These are phyloP conservation scores for Porpolomopsis calyptriformis DNA, from an alignment of 768 basidiomycete genomes.

Conservation along the genomic window DNA sequence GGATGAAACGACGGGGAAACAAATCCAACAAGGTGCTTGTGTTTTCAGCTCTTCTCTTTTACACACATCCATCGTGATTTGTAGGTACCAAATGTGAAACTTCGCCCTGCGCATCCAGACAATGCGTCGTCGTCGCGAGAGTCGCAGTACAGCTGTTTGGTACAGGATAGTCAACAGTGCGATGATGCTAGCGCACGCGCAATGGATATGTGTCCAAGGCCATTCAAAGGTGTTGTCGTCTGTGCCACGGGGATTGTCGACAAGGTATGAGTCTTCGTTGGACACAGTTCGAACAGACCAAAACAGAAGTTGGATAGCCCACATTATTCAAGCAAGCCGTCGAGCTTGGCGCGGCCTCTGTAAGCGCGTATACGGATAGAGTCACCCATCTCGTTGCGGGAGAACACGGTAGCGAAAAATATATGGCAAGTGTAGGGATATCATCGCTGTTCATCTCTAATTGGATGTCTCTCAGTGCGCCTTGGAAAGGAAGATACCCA, in stretches of 20 bases:
- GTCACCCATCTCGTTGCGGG: constrained; percentile 83
- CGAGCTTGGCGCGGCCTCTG: constrained; percentile 67
- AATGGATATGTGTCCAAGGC: constrained; percentile 48
- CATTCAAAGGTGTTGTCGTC: constrained; percentile 52
- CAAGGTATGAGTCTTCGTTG: constrained; percentile 34
- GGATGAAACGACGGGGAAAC: constrained; percentile 46
- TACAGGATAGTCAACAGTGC: constrained; percentile 38
- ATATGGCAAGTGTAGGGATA: constrained; percentile 38
- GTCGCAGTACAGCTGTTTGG: constrained; percentile 29
- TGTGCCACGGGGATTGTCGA: constrained; percentile 73
- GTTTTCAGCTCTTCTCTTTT: background rate
- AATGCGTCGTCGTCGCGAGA: constrained; percentile 20
- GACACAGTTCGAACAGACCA: background rate
- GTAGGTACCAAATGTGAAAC: constrained; percentile 75
- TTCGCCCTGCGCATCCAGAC: constrained; percentile 50
- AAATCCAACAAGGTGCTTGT: constrained; percentile 51
- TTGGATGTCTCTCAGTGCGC: constrained; percentile 51
- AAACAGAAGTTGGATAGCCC: constrained; percentile 30
- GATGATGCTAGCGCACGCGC: constrained; percentile 29
- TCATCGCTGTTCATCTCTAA: background rate
- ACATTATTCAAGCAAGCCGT: constrained; percentile 64
- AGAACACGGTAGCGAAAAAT: constrained; percentile 79
- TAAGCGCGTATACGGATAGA: constrained; percentile 66
- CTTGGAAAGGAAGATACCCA: constrained; percentile 67
- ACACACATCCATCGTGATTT: background rate